A percentile compares a stretch with the other conserved stretches of the same genome.
phyloP scores from a whole-genome alignment of 192 early-diverging fungal genomes.

The Coemansia pectinata region DNA sequence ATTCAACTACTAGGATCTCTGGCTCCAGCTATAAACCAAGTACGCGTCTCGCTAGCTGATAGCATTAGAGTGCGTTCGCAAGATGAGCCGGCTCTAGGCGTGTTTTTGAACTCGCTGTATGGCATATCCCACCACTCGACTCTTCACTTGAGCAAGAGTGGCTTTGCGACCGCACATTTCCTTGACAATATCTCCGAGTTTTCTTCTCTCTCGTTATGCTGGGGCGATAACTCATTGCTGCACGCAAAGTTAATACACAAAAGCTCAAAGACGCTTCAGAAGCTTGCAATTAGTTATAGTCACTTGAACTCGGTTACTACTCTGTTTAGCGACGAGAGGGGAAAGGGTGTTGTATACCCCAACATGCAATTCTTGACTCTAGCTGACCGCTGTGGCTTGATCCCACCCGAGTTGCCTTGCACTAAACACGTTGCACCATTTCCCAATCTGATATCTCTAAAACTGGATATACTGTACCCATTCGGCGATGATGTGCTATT shows the following conservation, averaged over 20 bases:
- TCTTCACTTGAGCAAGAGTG: neutral
- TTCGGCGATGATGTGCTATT: constrained; percentile 16
- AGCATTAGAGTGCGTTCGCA: neutral
- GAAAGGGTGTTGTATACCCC: neutral
- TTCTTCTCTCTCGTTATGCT: neutral
- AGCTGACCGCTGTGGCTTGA: neutral
- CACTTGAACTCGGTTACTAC: neutral
- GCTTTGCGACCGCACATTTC: neutral
- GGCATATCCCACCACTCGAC: neutral
- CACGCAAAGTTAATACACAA: neutral
- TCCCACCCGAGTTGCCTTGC: neutral
- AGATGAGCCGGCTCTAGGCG: neutral
- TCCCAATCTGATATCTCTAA: neutral
- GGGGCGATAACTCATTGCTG: neutral
- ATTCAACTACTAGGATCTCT: neutral
- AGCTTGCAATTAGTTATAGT: neutral
- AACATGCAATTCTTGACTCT: constrained; percentile 2
- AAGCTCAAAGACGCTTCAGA: neutral
- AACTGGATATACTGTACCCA: neutral
- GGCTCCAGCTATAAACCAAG: neutral
- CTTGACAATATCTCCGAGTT: neutral
- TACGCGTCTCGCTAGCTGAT: neutral
- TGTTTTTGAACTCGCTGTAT: neutral
- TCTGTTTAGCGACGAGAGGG: neutral
- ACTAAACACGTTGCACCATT: neutral